Evolutionary conservation across 228 moss, liverwort and hornwort species (phyloP).

Genomic region (Sphagnum fallax): DNA sequence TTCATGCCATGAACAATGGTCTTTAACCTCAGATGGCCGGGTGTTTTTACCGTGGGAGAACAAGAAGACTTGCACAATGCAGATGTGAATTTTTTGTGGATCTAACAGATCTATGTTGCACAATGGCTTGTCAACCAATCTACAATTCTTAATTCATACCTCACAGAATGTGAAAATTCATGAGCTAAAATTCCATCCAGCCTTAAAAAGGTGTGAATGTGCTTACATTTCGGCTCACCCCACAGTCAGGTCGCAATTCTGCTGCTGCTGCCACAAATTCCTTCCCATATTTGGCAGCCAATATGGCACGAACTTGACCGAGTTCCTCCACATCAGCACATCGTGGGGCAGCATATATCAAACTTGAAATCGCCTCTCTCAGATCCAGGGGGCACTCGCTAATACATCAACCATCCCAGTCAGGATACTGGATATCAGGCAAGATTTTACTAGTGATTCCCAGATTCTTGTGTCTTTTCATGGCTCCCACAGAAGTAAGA

Average conservation of each 20-base stretch:
- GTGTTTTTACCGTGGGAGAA: no score
- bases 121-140: no score
- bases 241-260: constrained; percentile 77
- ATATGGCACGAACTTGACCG: constrained; percentile 59
- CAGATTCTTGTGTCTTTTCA: background rate
- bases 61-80: no score
- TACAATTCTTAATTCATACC: no score
- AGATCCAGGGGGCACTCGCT: constrained; percentile 60
- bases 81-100: no score
- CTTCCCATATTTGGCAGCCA: constrained; percentile 80
- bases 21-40: no score
- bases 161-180: no score
- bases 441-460: background rate
- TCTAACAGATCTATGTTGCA: no score
- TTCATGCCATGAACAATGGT: no score
- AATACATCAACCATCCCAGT: constrained; percentile 6
- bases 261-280: constrained; percentile 72
- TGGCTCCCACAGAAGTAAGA: background rate
- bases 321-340: constrained; percentile 84
- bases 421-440: background rate
- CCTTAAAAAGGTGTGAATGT: background rate
- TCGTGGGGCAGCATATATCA: constrained; percentile 73
- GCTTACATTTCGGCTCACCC: constrained; percentile 71
- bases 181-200: background rate
- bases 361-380: constrained; percentile 72